Conservation (phyloP, 768 basidiomycete genomes). For the Lactarius psammicola region DNA sequence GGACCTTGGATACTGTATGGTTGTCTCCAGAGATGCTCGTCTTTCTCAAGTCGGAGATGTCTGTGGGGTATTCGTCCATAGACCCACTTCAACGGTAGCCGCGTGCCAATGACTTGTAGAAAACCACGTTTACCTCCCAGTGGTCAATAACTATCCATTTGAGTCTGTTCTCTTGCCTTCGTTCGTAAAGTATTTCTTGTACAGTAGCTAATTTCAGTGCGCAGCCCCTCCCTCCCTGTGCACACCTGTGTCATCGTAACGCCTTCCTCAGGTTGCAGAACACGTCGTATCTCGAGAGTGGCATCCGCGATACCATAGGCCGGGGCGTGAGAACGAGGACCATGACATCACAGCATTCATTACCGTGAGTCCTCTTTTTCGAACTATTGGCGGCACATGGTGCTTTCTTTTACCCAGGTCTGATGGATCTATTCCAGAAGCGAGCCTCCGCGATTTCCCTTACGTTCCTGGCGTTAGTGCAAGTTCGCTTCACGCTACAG, state of each 20-base stretch:
- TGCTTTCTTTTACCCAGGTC: conserved; percentile 9
- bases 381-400: neutral
- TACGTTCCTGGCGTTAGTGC: conserved; percentile 1
- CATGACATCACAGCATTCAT: neutral
- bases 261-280: no score
- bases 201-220: no score
- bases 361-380: conserved; percentile 1
- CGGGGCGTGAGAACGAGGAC: neutral
- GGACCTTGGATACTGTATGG: no score
- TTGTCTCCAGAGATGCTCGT: no score
- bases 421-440: conserved; percentile 13
- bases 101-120: no score
- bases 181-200: neutral
- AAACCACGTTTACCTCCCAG: no score
- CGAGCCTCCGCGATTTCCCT: conserved; percentile 13
- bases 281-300: no score
- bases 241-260: no score
- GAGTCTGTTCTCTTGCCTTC: neutral
- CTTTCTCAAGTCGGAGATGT: no score
- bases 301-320: neutral
- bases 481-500: neutral
- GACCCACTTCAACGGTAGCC: no score
- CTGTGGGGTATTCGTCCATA: no score
- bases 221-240: neutral
- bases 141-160: no score